Conservation (phyloP, 768 basidiomycete species). For the Trametes cubensis region DNA sequence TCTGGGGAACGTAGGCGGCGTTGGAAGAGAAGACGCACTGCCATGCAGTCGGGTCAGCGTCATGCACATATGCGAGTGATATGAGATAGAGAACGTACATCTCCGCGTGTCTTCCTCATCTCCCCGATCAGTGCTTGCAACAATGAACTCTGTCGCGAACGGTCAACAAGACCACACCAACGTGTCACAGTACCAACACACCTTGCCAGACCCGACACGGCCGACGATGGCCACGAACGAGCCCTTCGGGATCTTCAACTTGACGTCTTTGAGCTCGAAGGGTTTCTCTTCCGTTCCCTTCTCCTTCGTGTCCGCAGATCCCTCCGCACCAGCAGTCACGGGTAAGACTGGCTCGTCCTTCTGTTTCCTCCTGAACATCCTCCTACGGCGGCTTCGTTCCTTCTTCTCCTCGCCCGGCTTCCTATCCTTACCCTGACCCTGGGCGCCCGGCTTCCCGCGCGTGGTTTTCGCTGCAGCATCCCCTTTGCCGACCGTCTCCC, state of each 20-base stretch:
- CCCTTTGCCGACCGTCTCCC: constrained; percentile 65
- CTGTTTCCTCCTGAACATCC: constrained; percentile 19
- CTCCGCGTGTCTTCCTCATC: constrained; percentile 74
- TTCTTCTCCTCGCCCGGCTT: constrained; percentile 22
- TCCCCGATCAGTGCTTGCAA: constrained; percentile 81
- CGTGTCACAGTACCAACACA: constrained; percentile 26
- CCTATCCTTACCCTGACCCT: constrained; percentile 19
- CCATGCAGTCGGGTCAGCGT: constrained; percentile 20
- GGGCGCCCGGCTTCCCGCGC: constrained; percentile 18
- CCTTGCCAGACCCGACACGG: constrained; percentile 75
- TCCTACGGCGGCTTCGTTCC: constrained; percentile 16
- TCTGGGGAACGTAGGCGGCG: constrained; percentile 62
- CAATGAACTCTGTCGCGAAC: constrained; percentile 53
- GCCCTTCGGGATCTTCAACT: constrained; percentile 72
- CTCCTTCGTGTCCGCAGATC: constrained; percentile 3
- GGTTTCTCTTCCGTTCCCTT: constrained; percentile 38
- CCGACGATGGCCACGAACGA: constrained; percentile 79
- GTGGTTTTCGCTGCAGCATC: constrained; percentile 16
- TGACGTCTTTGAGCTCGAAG: constrained; percentile 69
- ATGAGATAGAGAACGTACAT: constrained; percentile 21
- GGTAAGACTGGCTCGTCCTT: constrained; percentile 21
- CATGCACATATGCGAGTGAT: constrained; percentile 32
- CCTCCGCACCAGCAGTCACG: not conserved
- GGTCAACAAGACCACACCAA: not conserved
- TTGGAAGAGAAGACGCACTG: constrained; percentile 49